phyloP scores from a whole-genome alignment of 2,329 filamentous ascomycete species.

The Botrytis fabae region DNA sequence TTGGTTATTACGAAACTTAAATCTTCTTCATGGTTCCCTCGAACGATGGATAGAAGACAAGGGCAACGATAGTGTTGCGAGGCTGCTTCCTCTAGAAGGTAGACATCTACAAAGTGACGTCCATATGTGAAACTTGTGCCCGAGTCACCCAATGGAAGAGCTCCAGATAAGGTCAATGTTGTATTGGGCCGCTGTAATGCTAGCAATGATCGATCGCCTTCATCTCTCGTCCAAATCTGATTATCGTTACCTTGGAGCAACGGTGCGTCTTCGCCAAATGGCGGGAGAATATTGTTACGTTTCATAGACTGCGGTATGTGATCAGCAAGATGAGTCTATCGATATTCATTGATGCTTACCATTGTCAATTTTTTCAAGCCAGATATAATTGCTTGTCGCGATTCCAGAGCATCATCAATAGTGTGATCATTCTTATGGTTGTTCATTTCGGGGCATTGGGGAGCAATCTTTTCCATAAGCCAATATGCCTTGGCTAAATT shows the following conservation, averaged over 20 bases:
- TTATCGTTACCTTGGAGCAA: constrained; percentile 79
- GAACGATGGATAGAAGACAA: constrained; percentile 73
- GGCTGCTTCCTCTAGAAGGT: constrained; percentile 70
- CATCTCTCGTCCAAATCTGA: constrained; percentile 76
- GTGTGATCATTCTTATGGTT: constrained; percentile 28
- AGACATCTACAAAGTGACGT: constrained; percentile 72
- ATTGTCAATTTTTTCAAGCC: constrained; percentile 72
- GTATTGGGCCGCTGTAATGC: constrained; percentile 33
- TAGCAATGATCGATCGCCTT: constrained; percentile 36
- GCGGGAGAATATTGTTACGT: constrained; percentile 74
- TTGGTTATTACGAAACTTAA: constrained; percentile 75
- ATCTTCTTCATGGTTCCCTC: constrained; percentile 66
- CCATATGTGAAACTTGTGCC: constrained; percentile 74
- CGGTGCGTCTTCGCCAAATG: constrained; percentile 60
- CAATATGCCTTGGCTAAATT: constrained; percentile 85
- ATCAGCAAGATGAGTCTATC: neutral
- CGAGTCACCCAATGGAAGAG: constrained; percentile 76
- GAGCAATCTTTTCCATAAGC: constrained; percentile 60
- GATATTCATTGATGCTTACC: constrained; percentile 15
- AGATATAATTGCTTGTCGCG: constrained; percentile 57
- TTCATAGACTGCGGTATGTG: constrained; percentile 65
- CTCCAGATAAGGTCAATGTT: constrained; percentile 55
- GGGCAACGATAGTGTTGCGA: constrained; percentile 68
- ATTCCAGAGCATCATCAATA: constrained; percentile 47
- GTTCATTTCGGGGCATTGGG: constrained; percentile 35